phyloP scores from a whole-genome alignment of 2,329 filamentous ascomycete species.

The Dactylella cylindrospora region DNA sequence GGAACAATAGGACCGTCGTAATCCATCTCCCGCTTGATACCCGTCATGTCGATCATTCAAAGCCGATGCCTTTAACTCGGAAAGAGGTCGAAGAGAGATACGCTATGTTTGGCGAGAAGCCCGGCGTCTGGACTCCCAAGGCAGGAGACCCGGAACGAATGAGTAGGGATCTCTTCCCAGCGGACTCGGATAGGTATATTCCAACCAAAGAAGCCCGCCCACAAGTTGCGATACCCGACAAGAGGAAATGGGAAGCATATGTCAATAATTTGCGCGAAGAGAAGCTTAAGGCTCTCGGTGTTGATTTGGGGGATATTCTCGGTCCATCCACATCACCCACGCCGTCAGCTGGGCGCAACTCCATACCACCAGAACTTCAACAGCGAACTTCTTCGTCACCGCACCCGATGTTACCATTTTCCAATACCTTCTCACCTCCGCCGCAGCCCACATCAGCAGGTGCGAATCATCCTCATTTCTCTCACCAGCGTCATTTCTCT shows the following conservation, averaged over 20 bases:
- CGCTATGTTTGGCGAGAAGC: slow-evolving; percentile 63
- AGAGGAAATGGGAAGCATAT: slow-evolving; percentile 75
- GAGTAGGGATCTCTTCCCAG: slow-evolving; percentile 70
- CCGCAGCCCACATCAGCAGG: slow-evolving; percentile 45
- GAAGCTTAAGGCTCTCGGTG: slow-evolving; percentile 86
- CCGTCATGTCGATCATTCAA: slow-evolving; percentile 36
- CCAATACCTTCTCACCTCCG: slow-evolving; percentile 49
- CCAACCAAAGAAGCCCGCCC: slow-evolving; percentile 19
- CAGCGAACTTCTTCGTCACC: slow-evolving; percentile 59
- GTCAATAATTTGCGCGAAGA: slow-evolving; percentile 82
- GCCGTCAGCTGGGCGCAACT: slow-evolving; percentile 62
- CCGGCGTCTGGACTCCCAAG: slow-evolving; percentile 67
- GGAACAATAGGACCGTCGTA: slow-evolving; percentile 46
- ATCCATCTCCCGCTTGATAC: slow-evolving; percentile 47
- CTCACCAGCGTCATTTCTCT: slow-evolving; percentile 41
- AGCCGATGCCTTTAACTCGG: slow-evolving; percentile 59
- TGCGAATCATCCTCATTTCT: slow-evolving; percentile 44
- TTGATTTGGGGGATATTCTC: slow-evolving; percentile 75
- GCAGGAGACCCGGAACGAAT: slow-evolving; percentile 54
- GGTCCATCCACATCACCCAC: slow-evolving; percentile 61
- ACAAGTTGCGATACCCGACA: slow-evolving; percentile 68
- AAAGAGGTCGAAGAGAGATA: slow-evolving; percentile 62
- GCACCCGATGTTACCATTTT: slow-evolving; percentile 55
- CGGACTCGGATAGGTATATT: slow-evolving; percentile 62
- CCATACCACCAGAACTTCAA: slow-evolving; percentile 46